Percentiles rank a stretch among this genome's conserved stretches.
phyloP scores from a whole-genome alignment of 371 early-diverging fungal species.

The Mortierella sp. region DNA sequence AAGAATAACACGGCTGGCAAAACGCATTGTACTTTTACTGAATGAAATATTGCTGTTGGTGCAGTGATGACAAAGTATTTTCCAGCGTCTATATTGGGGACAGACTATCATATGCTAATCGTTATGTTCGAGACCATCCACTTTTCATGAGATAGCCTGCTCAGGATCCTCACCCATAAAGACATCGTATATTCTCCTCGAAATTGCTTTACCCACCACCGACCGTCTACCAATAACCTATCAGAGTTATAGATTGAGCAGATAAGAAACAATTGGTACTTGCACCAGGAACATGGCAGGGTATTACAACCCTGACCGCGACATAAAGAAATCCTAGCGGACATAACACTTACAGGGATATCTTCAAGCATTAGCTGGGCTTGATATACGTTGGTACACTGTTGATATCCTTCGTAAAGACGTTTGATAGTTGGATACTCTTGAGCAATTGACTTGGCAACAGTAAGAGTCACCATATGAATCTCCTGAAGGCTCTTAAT shows the following conservation, averaged over 20 bases:
- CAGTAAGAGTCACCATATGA: conserved; percentile 67
- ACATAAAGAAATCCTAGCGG: background rate
- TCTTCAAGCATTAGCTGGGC: conserved; percentile 64
- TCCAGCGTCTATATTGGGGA: too few species aligned
- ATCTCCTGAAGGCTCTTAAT: conserved; percentile 75
- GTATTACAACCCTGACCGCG: background rate
- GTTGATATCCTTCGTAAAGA: conserved; percentile 66
- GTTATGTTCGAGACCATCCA: too few species aligned
- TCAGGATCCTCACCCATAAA: conserved; percentile 67
- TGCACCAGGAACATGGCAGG: background rate
- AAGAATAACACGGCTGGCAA: too few species aligned
- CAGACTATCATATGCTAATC: too few species aligned
- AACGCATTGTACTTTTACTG: too few species aligned
- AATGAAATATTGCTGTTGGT: too few species aligned
- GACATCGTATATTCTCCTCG: conserved; percentile 67
- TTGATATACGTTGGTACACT: conserved; percentile 31
- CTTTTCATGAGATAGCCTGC: background rate
- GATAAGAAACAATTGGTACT: too few species aligned
- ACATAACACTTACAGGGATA: conserved; percentile 59
- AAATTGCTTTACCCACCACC: conserved; percentile 62
- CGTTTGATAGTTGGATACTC: conserved; percentile 69
- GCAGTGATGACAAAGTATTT: too few species aligned
- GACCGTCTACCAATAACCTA: conserved; percentile 39
- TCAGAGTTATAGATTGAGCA: background rate
- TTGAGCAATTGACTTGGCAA: conserved; percentile 68